These are phyloP conservation scores for Coccomyxa sp. DNA, from an alignment of 139 green algal genomes.

Conservation along the genomic window DNA sequence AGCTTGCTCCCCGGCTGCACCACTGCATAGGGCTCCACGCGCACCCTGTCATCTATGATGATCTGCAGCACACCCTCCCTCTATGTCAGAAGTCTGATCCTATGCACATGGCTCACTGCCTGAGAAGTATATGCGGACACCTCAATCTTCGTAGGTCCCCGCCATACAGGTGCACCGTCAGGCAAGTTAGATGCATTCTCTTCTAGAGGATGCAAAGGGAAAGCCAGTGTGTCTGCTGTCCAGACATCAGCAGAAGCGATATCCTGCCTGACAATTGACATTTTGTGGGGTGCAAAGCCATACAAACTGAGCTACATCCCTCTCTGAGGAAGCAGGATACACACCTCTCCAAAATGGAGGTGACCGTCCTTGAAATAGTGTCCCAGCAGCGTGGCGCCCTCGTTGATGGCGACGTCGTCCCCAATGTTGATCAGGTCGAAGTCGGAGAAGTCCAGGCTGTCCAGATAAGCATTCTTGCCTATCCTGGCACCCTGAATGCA, in stretches of 20 bases:
- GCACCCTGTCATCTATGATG: not conserved
- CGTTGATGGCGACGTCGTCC: slow-evolving; percentile 7
- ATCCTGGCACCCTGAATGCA: slow-evolving; percentile 12
- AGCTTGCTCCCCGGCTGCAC: not conserved
- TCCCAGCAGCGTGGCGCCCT: slow-evolving; percentile 2
- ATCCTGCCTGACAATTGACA: no score
- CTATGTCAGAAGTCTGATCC: no score
- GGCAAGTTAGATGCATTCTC: no score
- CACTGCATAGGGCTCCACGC: not conserved
- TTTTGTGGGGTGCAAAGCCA: no score
- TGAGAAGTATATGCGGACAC: no score
- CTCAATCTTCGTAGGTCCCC: no score
- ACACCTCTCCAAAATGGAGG: not conserved
- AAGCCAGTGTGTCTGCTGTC: no score
- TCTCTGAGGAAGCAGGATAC: not conserved
- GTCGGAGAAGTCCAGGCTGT: slow-evolving; percentile 8
- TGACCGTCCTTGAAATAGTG: slow-evolving; percentile 11
- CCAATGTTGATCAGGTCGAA: slow-evolving; percentile 15
- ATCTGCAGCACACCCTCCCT: not conserved
- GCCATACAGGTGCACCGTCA: no score
- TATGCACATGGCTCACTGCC: no score
- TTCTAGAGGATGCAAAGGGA: no score
- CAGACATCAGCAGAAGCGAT: no score
- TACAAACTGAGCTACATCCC: no score
- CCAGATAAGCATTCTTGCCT: slow-evolving; percentile 1